Evolutionary conservation across 305 asterid genomes (phyloP).

Genomic region (Solanum hybrid): DNA sequence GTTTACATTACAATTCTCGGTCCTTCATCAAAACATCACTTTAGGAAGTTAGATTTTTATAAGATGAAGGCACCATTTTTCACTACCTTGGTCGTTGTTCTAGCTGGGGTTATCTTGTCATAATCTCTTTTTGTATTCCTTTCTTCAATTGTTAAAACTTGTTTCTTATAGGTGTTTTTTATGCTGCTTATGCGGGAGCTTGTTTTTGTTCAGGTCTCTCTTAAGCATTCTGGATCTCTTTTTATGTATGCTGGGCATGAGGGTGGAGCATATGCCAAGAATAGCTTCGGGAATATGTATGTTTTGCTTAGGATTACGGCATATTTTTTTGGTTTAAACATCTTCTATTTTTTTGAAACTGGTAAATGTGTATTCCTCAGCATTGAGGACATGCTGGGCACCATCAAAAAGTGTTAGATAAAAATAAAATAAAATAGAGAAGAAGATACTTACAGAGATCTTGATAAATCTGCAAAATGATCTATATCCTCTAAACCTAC

Average conservation of each 20-base stretch:
- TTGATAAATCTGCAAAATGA: background rate
- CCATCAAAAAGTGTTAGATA: background rate
- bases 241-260: constrained; percentile 95
- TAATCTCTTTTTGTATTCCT: background rate
- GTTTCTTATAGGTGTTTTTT: background rate
- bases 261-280: constrained; percentile 99
- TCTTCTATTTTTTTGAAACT: background rate
- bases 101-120: background rate
- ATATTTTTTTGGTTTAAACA: background rate
- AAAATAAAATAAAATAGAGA: background rate
- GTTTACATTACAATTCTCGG: background rate
- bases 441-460: background rate
- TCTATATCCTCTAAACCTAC: background rate
- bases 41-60: background rate
- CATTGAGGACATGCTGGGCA: background rate
- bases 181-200: constrained; percentile 7
- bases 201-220: constrained; percentile 56
- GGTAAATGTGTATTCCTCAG: background rate
- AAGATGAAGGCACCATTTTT: background rate
- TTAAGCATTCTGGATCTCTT: constrained; percentile 98
- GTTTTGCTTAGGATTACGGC: background rate
- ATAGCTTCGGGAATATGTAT: constrained; percentile 90
- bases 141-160: background rate
- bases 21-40: background rate
- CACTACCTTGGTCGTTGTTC: background rate